Conservation (phyloP, 2,329 filamentous ascomycete species). For the Bipolaris bicolor region DNA sequence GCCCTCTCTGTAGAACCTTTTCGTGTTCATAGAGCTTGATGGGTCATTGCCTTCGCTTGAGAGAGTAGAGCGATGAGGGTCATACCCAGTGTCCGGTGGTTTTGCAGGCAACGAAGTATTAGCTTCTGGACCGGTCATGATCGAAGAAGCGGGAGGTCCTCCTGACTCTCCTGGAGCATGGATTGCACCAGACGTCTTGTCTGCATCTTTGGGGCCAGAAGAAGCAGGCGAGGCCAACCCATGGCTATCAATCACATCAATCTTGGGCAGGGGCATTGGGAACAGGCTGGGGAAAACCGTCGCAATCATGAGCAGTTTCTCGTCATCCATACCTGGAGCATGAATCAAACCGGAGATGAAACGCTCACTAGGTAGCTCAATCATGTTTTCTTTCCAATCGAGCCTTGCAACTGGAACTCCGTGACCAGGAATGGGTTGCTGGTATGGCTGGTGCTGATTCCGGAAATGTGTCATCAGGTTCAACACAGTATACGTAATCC, state of each 20-base stretch:
- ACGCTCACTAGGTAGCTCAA: conserved; percentile 62
- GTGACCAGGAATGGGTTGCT: conserved; percentile 28
- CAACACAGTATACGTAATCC: conserved; percentile 53
- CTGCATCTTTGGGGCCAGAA: conserved; percentile 40
- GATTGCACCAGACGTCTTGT: conserved; percentile 26
- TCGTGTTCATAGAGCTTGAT: conserved; percentile 25
- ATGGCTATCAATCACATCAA: conserved; percentile 46
- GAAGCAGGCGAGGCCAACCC: conserved; percentile 35
- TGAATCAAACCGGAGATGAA: conserved; percentile 58
- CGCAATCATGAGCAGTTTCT: conserved; percentile 60
- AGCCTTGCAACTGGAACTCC: conserved; percentile 34
- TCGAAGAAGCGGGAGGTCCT: conserved; percentile 31
- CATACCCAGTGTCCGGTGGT: conserved; percentile 56
- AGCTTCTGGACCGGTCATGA: conserved; percentile 28
- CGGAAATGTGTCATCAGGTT: conserved; percentile 66
- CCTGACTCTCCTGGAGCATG: conserved; percentile 25
- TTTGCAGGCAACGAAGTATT: conserved; percentile 44
- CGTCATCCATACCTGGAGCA: conserved; percentile 62
- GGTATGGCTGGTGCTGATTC: conserved; percentile 58
- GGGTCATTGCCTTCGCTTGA: conserved; percentile 23
- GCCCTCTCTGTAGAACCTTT: conserved; percentile 32
- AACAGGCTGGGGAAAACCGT: conserved; percentile 58
- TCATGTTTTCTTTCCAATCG: conserved; percentile 68
- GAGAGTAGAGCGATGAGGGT: conserved; percentile 52
- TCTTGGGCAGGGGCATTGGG: conserved; percentile 52